Evolutionary conservation across 1,284 basidiomycete genomes (phyloP), one percentile per base, ranked within the genome.

Genomic region (Hemileia vastatrix): DNA sequence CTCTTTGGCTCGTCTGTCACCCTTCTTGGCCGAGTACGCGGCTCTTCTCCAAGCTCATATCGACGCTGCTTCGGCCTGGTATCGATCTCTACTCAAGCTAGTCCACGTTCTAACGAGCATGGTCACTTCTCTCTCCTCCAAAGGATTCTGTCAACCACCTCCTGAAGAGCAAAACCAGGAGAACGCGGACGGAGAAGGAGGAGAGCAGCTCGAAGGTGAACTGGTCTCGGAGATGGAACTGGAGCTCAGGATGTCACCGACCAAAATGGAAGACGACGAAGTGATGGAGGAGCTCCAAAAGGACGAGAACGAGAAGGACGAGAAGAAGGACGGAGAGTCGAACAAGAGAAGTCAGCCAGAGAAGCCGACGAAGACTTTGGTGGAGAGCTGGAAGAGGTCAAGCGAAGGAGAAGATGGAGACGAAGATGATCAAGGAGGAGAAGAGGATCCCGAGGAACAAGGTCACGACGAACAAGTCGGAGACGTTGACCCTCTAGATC

Each of bases 271-370:
- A 71, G 90, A 97, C 65, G 93, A 98, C 75, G 88, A 88, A 71
- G 90, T 95, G 72, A 89, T 98, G 32, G 95, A 99, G 74, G 94
- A 95, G 2, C 79, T 98, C 19, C 83, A 86, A 72, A 87, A 83
- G 40, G 84, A 87, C 52, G 81, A 85, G n/a, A 79, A 80, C 21
- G 82, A 83, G 58, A 76, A 78, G 23, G 74, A 78, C 24, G 74
- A 82, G n/a, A n/a, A n/a, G n/a, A n/a, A n/a, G 54, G 82, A 87
- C 56, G 80, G 83, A 19, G 83, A 87, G 57, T 84, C 82, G 69
- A 77, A 69, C 81, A 87, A 61, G 77, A 81, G 47, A 79, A 81
- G 62, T 79, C 81, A 51, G 82, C 81, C 3, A 78, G 82, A 44
- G 81, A 82, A 67, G 80, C 82, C 78, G 80, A 80, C 45, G 78